Conservation (phyloP, 805 yeast genomes). For the Ogataea wickerhamii region DNA sequence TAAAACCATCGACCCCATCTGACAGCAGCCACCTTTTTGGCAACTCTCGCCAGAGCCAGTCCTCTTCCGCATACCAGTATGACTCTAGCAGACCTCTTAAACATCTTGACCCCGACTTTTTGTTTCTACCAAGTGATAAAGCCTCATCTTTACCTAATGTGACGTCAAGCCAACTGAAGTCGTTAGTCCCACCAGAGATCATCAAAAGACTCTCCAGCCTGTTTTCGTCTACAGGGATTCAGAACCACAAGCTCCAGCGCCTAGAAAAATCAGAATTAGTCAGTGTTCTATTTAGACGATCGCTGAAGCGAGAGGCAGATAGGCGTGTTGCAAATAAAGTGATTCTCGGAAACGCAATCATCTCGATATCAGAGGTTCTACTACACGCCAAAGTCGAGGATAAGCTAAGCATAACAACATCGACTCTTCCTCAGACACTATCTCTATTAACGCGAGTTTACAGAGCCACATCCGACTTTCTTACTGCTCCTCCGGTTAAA, state of each 20-base stretch:
- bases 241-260: neutral
- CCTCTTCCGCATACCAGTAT: constrained; percentile 11
- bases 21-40: constrained; percentile 23
- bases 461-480: constrained; percentile 47
- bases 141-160: neutral
- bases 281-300: constrained; percentile 38
- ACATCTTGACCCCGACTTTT: neutral
- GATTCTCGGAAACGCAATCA: constrained; percentile 58
- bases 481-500: constrained; percentile 34
- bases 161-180: neutral
- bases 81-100: constrained; percentile 8
- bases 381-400: constrained; percentile 64
- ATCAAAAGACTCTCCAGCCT: neutral
- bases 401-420: constrained; percentile 48
- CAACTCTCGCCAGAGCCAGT: constrained; percentile 21
- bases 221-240: neutral
- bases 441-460: constrained; percentile 59
- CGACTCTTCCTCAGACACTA: constrained; percentile 55
- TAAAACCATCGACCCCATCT: constrained; percentile 1
- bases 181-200: neutral
- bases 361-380: constrained; percentile 55
- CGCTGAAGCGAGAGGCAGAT: constrained; percentile 52
- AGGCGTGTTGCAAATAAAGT: constrained; percentile 58
- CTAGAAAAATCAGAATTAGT: constrained; percentile 6
- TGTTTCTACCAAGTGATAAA: neutral